Evolutionary conservation across 2,329 filamentous ascomycete species (phyloP), one percentile per base, ranked within the genome.

Genomic region (Cladophialophora carrionii): DNA sequence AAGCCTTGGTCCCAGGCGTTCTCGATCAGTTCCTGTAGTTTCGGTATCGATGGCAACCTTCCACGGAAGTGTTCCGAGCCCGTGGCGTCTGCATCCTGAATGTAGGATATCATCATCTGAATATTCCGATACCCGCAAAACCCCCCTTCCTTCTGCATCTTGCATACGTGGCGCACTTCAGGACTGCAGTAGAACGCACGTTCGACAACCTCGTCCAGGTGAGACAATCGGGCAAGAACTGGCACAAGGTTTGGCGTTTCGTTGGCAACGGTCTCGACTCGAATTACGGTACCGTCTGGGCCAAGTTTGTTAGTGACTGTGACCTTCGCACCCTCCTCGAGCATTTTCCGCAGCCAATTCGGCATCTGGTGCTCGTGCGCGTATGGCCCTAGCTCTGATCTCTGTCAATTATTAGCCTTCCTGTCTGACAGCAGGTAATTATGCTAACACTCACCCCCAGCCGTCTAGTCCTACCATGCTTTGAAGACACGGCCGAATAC

Each of bases 81-180:
- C 12, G 81, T 77, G 12, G 81, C 81, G 46, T 80, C 76, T 1
- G 85, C 79, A 8, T 83, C 84, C 64, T 88, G 85, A 22, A 97
- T 86, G 74, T 91, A 93, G 0, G 92, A 94, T 14, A 89, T 80
- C 71, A 97, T 78, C 88, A 96, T 96, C 75, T 98, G 95, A 34
- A 96, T 96, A 73, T 96, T 98, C 48, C 94, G 86, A 75, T 97
- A 98, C 3, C 94, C 94, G 74, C 94, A 98, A 75, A 98, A 98
- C 5, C 92, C 90, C 24, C 92, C 92, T 79, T 96, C 93, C 66
- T 81, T 83, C n/a, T 83, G 85, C 59, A 96, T 82, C 73, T 96
- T 96, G 58, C 90, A 91, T 29, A 98, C 84, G 73, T 97, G 93
- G 56, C 87, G 83, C 0, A 92, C 89, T 55, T 83, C 82, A 0